phyloP scores from a whole-genome alignment of 2,329 filamentous ascomycete genomes.

The Sporothrix curviconia region DNA sequence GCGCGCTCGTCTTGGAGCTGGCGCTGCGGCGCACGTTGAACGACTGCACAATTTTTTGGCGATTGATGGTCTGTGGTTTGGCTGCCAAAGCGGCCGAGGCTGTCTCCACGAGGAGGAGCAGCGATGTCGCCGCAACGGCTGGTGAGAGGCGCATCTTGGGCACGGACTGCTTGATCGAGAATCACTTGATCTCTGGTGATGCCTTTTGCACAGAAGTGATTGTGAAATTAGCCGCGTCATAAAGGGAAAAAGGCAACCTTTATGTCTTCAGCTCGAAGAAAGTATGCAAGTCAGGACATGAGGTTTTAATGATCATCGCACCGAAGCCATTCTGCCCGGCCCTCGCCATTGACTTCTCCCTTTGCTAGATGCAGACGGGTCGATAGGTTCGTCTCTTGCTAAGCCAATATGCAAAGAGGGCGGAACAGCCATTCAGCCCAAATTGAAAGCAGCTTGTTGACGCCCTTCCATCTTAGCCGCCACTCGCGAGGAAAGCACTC shows the following conservation, averaged over 20 bases:
- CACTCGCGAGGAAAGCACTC: neutral
- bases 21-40: conserved; percentile 44
- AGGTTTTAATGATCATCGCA: neutral
- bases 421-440: neutral
- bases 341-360: neutral
- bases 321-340: neutral
- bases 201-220: too few species aligned
- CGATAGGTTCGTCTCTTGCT: neutral
- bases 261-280: too few species aligned
- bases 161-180: neutral
- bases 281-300: too few species aligned
- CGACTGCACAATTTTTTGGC: conserved; percentile 29
- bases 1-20: conserved; percentile 43
- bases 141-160: neutral
- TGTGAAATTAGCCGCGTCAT: neutral
- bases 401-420: neutral
- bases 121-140: neutral
- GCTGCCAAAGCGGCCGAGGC: neutral
- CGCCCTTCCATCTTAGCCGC: neutral
- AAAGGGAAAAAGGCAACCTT: too few species aligned
- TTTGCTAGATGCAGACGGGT: too few species aligned
- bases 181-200: neutral
- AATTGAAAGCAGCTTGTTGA: neutral
- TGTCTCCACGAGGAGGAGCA: neutral
- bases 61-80: conserved; percentile 24